A percentile compares a stretch with the other conserved stretches of the same genome.
These are phyloP conservation scores for Linnemannia exigua DNA, from an alignment of 192 early-diverging fungal genomes.

Conservation along the genomic window DNA sequence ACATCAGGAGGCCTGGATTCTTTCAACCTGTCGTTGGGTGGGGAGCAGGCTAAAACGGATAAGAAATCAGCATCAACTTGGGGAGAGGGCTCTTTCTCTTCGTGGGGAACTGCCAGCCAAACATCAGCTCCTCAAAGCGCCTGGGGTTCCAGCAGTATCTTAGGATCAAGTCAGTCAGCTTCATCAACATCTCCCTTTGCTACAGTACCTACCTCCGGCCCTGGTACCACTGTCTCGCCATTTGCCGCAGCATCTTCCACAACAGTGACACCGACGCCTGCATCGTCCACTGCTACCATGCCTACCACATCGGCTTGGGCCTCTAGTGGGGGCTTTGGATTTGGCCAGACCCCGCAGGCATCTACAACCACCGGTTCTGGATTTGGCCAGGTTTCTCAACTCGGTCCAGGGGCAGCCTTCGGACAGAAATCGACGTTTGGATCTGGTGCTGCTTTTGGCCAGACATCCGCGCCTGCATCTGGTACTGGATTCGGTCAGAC, in stretches of 20 bases:
- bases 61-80: constrained; percentile 29
- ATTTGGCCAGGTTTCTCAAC: constrained; percentile 15
- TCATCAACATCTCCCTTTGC: constrained; percentile 15
- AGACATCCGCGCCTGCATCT: constrained; percentile 15
- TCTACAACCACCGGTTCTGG: not conserved
- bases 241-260: constrained; percentile 8
- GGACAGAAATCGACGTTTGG: constrained; percentile 5
- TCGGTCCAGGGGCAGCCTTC: not conserved
- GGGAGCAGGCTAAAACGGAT: constrained; percentile 12
- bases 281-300: not conserved
- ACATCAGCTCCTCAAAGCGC: constrained; percentile 12
- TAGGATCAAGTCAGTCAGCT: not conserved
- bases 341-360: not conserved
- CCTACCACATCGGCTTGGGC: constrained; percentile 10
- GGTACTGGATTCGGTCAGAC: constrained; percentile 37
- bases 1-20: constrained; percentile 32
- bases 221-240: not conserved
- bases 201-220: not conserved
- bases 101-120: constrained; percentile 37
- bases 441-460: constrained; percentile 27
- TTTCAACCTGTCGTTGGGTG: constrained; percentile 38
- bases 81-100: constrained; percentile 36
- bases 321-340: constrained; percentile 27
- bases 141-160: not conserved
- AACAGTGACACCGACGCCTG: constrained; percentile 18